Base-by-base conservation (phyloP, 2,329 filamentous ascomycete species). In the Diaporthe sp. region DNA sequence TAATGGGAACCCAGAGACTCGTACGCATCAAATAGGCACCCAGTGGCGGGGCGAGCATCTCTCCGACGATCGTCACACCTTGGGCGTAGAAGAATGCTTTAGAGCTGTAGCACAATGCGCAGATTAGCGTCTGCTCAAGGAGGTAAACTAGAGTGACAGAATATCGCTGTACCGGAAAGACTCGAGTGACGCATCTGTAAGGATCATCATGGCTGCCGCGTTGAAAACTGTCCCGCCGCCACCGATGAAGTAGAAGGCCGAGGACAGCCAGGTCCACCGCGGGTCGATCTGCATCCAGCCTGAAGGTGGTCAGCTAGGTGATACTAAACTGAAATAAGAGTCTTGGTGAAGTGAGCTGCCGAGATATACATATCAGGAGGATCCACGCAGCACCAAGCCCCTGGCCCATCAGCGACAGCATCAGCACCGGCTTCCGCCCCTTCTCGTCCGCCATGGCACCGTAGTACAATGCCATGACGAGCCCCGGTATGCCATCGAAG, bases 51-150 rank as follows among this genome's bases (percentile, higher is more conserved):
- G 61, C 61, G 19, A 65, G 61, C 61, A 65, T 65, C 39, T 65
- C 61, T 31, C 61, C 61, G 15, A 65, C 9, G 19, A 65, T 65
- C 12, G 25, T 65, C 25, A 65, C 22, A 19, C 61, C 61, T 22
- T 65, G 42, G 17, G 61, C 42, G 19, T 65, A 65, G 61, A 65
- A 65, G 28, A 65, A 65, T 34, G 42, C 61, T 25, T 65, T 65
- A 28, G 61, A 49, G 25, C 61, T 65, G 44, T 3, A 28, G 10
- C 2, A 34, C 34, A 13, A 49, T 34, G 8, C 28, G 2, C 5
- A 65, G 1, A 15, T 65, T 19, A 65, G 61, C 25, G 13, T 22
- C 42, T 13, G 17, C 1, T 28, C 15, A 17, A 31, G 17, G 10
- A 15, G 3, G 7, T 6, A 9, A 8, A 25, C n/a, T 22, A 3